Conservation (phyloP, 2,329 filamentous ascomycete species). For the Fusarium sp. region DNA sequence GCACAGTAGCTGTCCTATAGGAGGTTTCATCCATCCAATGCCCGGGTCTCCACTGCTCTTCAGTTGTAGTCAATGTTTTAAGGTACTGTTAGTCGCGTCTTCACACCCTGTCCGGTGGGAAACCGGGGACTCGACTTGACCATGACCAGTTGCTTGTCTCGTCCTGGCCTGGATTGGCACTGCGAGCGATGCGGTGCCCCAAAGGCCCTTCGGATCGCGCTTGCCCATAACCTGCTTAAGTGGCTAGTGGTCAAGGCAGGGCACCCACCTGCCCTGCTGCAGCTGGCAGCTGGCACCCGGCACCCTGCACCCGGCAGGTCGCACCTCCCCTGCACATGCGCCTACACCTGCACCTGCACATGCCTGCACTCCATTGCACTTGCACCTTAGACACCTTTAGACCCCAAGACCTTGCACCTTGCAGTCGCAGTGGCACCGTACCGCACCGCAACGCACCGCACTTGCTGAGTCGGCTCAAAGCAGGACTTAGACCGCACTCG, state of each 20-base stretch:
- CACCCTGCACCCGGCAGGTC: slow-evolving; percentile 42
- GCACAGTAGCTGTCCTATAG: background rate
- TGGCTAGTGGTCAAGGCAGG: slow-evolving; percentile 31
- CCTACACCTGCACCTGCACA: background rate
- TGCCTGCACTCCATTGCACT: slow-evolving; percentile 33
- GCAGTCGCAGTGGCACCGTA: slow-evolving; percentile 38
- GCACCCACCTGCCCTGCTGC: slow-evolving; percentile 38
- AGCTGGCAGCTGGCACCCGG: slow-evolving; percentile 42
- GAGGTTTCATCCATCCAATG: background rate
- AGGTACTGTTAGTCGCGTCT: slow-evolving; percentile 28
- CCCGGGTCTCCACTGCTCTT: background rate
- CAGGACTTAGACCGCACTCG: slow-evolving; percentile 49
- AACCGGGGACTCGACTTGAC: slow-evolving; percentile 28
- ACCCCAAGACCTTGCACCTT: slow-evolving; percentile 13
- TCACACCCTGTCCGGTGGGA: slow-evolving; percentile 27
- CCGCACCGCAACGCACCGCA: slow-evolving; percentile 10
- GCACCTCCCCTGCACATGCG: slow-evolving; percentile 38
- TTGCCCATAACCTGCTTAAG: slow-evolving; percentile 41
- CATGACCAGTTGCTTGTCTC: slow-evolving; percentile 35
- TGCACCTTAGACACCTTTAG: background rate
- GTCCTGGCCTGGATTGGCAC: slow-evolving; percentile 27
- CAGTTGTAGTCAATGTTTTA: slow-evolving; percentile 1
- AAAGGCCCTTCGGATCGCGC: slow-evolving; percentile 33
- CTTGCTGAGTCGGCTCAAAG: slow-evolving; percentile 46
- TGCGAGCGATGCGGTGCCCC: slow-evolving; percentile 26